Percentiles rank a stretch among this genome's conserved stretches.
Conservation (phyloP, 148 eudicot species). For the Amaranthus palmeri region DNA sequence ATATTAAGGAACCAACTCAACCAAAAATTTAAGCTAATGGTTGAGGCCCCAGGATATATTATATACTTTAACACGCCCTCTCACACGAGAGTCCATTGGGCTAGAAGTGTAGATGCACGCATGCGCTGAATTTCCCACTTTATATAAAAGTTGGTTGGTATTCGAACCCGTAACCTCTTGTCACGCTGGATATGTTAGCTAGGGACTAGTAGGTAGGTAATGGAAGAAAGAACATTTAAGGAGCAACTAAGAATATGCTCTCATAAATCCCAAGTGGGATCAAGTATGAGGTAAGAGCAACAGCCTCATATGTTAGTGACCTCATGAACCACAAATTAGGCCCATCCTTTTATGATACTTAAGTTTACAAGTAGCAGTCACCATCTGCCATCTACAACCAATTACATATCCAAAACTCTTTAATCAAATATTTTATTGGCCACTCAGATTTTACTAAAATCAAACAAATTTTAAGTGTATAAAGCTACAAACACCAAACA, state of each 20-base stretch:
- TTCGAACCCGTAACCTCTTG: too few species aligned
- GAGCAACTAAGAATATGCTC: constrained; percentile 11
- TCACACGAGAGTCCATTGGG: too few species aligned
- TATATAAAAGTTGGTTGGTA: too few species aligned
- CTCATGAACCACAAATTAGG: constrained; percentile 3
- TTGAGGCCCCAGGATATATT: too few species aligned
- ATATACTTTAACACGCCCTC: too few species aligned
- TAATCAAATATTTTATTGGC: background rate
- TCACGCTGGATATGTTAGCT: too few species aligned
- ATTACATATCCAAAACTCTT: background rate
- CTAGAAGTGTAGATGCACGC: too few species aligned
- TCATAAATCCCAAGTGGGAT: background rate
- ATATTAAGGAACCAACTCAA: too few species aligned
- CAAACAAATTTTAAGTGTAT: background rate
- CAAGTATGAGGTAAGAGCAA: background rate
- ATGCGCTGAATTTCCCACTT: too few species aligned
- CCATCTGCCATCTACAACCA: background rate
- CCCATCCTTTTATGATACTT: background rate
- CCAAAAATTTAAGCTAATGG: too few species aligned
- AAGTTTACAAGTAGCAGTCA: background rate
- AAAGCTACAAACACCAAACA: too few species aligned
- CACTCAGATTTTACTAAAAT: background rate
- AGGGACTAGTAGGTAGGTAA: background rate
- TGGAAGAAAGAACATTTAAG: background rate
- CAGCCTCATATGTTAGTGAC: constrained; percentile 1